These are phyloP conservation scores for Amoeboaphelidium protococcarum DNA, from an alignment of 371 early-diverging fungal species.

Conservation along the genomic window DNA sequence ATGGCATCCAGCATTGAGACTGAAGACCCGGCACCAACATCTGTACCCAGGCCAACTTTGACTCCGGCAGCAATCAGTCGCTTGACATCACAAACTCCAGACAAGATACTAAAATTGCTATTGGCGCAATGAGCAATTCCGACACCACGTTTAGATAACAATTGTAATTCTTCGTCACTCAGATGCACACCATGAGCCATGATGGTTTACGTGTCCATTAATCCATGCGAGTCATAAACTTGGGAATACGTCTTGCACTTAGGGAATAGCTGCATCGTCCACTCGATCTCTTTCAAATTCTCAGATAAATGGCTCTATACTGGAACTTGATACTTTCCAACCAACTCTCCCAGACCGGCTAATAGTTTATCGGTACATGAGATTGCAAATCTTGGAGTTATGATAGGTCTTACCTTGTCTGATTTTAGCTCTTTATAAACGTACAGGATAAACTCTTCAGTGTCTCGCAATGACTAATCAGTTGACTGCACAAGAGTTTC, in stretches of 20 bases:
- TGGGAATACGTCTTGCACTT: slow-evolving; percentile 31
- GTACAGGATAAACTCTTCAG: slow-evolving; percentile 34
- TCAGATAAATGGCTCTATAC: slow-evolving; percentile 57
- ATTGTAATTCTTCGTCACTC: slow-evolving; percentile 29
- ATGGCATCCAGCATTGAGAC: slow-evolving; percentile 60
- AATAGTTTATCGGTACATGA: slow-evolving; percentile 40
- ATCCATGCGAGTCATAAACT: slow-evolving; percentile 38
- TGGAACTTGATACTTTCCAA: slow-evolving; percentile 29
- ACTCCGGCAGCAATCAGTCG: slow-evolving; percentile 32
- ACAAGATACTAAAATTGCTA: slow-evolving; percentile 55
- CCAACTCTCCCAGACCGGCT: slow-evolving; percentile 34
- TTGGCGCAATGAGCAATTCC: slow-evolving; percentile 73
- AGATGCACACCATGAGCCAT: slow-evolving; percentile 84
- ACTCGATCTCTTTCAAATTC: slow-evolving; percentile 39
- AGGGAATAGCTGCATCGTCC: slow-evolving; percentile 39
- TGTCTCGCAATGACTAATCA: slow-evolving; percentile 23
- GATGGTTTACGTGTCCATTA: slow-evolving; percentile 35
- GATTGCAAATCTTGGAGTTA: slow-evolving; percentile 75
- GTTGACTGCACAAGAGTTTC: slow-evolving; percentile 40
- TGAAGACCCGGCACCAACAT: slow-evolving; percentile 67
- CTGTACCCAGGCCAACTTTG: slow-evolving; percentile 73
- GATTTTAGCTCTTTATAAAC: slow-evolving; percentile 6
- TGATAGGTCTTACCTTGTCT: slow-evolving; percentile 33
- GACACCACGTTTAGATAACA: slow-evolving; percentile 26
- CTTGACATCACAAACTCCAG: slow-evolving; percentile 55